Evolutionary conservation across 1,139 yeast genomes (phyloP), one percentile per base, ranked within the genome.

Genomic region (Suhomyces choctaworum): DNA sequence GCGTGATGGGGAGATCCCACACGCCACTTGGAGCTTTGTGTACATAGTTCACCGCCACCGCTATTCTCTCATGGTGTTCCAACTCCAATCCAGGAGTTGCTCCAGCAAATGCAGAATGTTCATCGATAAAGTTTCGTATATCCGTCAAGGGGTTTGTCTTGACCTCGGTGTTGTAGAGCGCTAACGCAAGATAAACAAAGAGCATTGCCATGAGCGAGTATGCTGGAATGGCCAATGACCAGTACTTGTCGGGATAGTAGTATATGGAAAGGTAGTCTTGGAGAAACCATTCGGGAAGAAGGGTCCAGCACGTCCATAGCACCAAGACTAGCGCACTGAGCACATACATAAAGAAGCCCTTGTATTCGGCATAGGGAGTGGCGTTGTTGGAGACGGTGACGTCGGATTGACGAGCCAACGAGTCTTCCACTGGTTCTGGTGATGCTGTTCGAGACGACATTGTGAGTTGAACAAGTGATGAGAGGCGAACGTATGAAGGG

Each of bases 241-340:
- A 88, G 82, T 92, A 87, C 46, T 88, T 68, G 22, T 88, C 83
- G 0, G 96, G 96, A 47, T 81, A 84, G 58, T 86, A 88, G 47
- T 78, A 73, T 10, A 88, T 75, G 2, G 82, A 78, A 14, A 83
- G 42, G 39, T 54, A 49, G 34, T 76, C 64, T 26, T 54, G 46
- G 16, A 86, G 72, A 26, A 77, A 50, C 8, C 52, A 41, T 17
- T 76, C 75, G 0, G 96, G 96, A 0, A 80, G 54, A 10, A 82
- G 51, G 0, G 90, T 76, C 96, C 96, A 88, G 4, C 73, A 47
- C 3, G 80, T 48, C 73, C 85, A 87, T 7, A 74, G 58, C 2
- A 64, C 41, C 19, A 82, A 62, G 1, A 71, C 65, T 4, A 78
- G 58, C 0, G 77, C 67, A 22, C 82, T 72, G 2, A 84, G 64